These are phyloP conservation scores for Chlorella sp. DNA, from an alignment of 139 green algal genomes.

Conservation along the genomic window DNA sequence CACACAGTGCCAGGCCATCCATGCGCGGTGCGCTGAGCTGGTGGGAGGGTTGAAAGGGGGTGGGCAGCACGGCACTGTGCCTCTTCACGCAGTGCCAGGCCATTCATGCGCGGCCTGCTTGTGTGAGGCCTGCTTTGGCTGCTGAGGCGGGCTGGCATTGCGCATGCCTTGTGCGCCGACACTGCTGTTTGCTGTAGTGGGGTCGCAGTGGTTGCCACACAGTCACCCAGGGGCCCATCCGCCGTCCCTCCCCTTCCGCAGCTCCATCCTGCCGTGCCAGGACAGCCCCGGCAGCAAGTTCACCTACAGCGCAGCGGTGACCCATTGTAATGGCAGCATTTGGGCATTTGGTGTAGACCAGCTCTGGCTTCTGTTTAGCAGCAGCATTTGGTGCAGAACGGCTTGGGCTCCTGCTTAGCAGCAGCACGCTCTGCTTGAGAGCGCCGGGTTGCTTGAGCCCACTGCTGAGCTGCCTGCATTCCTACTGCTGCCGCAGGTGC, in stretches of 20 bases:
- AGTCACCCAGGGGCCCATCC: neutral
- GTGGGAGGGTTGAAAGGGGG: neutral
- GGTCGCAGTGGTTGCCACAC: too few species aligned
- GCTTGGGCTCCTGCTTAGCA: too few species aligned
- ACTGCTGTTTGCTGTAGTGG: too few species aligned
- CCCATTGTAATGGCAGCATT: too few species aligned
- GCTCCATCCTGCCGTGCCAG: slow-evolving; percentile 91
- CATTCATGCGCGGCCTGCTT: slow-evolving; percentile 90
- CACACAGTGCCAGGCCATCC: slow-evolving; percentile 96
- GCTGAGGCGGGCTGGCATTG: neutral
- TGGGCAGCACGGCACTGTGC: too few species aligned
- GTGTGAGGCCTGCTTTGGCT: neutral
- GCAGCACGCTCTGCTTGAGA: too few species aligned
- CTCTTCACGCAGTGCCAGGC: slow-evolving; percentile 97
- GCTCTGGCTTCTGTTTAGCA: too few species aligned
- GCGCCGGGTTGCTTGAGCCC: too few species aligned
- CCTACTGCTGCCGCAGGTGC: slow-evolving; percentile 44
- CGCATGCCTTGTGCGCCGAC: neutral
- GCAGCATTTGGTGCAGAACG: too few species aligned
- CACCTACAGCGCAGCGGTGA: slow-evolving; percentile 69
- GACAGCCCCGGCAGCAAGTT: slow-evolving; percentile 88
- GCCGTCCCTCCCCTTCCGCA: neutral
- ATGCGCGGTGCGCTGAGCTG: slow-evolving; percentile 57
- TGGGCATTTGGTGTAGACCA: too few species aligned
- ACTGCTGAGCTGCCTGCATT: too few species aligned